Evolutionary conservation across 1,284 basidiomycete species (phyloP), one percentile per base, ranked within the genome.

Genomic region (Ceratobasidium sp.): DNA sequence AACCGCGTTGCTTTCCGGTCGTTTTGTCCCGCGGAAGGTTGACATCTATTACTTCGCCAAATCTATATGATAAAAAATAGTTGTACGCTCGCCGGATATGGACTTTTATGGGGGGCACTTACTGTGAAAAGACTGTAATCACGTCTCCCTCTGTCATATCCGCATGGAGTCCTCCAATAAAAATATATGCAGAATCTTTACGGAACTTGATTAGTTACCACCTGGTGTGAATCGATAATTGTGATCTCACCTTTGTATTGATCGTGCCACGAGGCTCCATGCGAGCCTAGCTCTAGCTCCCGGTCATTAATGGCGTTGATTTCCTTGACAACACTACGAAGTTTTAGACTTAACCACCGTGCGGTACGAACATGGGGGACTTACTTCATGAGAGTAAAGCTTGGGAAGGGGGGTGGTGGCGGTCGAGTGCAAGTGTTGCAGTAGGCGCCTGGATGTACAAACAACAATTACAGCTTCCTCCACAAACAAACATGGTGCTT

Each of bases 61-160:
- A 98, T 82, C 94, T 96, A 0, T 11, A 54, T 58, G 34, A 7
- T 31, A 34, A 56, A 61, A 13, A 29, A 48, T 56, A 54, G 58
- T 16, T 66, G 46, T 16, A 41, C 34, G 24, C 29, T 34, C 31
- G 6, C 41, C 3, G 53, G 8, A 34, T 34, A 34, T 34, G 34
- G 34, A 34, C 34, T 34, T 8, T 5, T 19, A 46, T 16, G 48
- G 85, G 34, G 34, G 34, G 34, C 34, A 8, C 93, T 82, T 79
- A 96, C 93, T 99, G 98, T 14, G 96, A 98, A 83, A 98, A 97
- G 78, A 99, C 96, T 19, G 96, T 90, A 78, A 99, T 93, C 29
- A 99, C 95, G 81, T 99, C 98, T 76, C 98, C 98, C 83, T 99
- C 98, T 1, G 97, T 98, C 66, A 99, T 85, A 76, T 95, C 94